A percentile compares a stretch with the other conserved stretches of the same genome.
Conservation (phyloP, 495 filamentous ascomycete species). For the Parathielavia appendiculata region DNA sequence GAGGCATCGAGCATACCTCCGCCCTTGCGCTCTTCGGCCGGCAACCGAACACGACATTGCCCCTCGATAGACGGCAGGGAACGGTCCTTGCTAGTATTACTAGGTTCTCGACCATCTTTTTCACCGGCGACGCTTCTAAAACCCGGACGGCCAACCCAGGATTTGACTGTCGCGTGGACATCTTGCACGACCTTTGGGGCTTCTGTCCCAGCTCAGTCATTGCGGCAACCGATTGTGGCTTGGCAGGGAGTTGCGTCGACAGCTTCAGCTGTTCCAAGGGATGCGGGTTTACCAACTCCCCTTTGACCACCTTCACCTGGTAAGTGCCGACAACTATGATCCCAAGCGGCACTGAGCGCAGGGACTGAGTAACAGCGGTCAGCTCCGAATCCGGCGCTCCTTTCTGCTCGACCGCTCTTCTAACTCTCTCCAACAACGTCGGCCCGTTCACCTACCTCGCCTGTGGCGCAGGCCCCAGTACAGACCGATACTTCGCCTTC, state of each 20-base stretch:
- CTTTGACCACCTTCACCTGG: constrained; percentile 24
- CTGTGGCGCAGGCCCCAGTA: constrained; percentile 13
- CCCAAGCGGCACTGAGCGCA: background rate
- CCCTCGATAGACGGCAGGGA: background rate
- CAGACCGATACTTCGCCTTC: constrained; percentile 14
- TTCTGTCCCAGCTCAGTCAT: constrained; percentile 16
- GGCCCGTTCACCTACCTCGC: constrained; percentile 19
- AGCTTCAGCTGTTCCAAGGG: constrained; percentile 14
- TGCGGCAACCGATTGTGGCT: constrained; percentile 18
- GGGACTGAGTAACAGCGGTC: background rate
- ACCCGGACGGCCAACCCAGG: constrained; percentile 18
- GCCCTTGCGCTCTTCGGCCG: background rate
- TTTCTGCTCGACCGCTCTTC: constrained; percentile 24
- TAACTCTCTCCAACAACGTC: constrained; percentile 18
- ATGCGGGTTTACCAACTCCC: constrained; percentile 10
- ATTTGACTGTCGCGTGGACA: constrained; percentile 23
- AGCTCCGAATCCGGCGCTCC: constrained; percentile 14
- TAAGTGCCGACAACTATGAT: constrained; percentile 11
- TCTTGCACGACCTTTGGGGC: constrained; percentile 19
- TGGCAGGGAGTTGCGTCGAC: constrained; percentile 25
- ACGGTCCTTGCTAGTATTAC: constrained; percentile 8
- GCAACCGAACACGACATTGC: background rate
- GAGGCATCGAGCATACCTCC: constrained; percentile 18
- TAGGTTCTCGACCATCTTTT: constrained; percentile 13
- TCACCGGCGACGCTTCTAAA: constrained; percentile 8